Evolutionary conservation across 1,284 basidiomycete genomes (phyloP), one percentile per base, ranked within the genome.

Genomic region (Leccinum holopus): DNA sequence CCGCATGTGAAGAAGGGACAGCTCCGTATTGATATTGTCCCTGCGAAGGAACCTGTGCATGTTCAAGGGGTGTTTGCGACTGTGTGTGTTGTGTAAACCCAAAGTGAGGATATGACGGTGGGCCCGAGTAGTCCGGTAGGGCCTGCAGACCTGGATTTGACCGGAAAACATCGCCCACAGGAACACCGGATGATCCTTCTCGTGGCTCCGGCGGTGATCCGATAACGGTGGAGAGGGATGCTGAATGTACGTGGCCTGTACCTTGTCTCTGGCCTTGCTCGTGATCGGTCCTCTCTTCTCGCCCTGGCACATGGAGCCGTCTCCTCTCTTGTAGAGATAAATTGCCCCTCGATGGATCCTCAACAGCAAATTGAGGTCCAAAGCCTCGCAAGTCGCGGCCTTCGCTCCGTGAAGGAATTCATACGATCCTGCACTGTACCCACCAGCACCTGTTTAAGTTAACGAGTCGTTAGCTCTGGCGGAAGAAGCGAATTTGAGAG

Each of bases 141-240:
- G 21, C 52, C 12, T 59, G 55, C 28, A 61, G 64, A 16, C 59
- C 25, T 39, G 61, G 9, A 11, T 12, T 21, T 3, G 61, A 30
- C 14, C 57, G 57, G 28, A 62, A 47, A 21, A 11, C 25, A 21
- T 53, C 16, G 6, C 57, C 37, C 3, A 47, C 44, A 3, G 56
- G 12, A 10, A 18, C 7, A 21, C 33, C 44, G 1, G 56, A 51
- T 9, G 52, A 47, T 39, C 49, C 57, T 35, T 39, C 56, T 52
- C 30, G 70, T 52, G 18, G 30, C 32, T 56, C 67, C 4, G 58
- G 63, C 2, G 75, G 59, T 7, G 74, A 72, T 1, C 58, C 68
- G 11, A 66, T 70, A 5, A 73, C 60, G 25, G 75, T 73, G 8
- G 72, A 72, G 14, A 72, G 5, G 5, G 72, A 76, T 18, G 63